Conservation (phyloP, 179 eudicot genomes). For the Camellia oleifera region DNA sequence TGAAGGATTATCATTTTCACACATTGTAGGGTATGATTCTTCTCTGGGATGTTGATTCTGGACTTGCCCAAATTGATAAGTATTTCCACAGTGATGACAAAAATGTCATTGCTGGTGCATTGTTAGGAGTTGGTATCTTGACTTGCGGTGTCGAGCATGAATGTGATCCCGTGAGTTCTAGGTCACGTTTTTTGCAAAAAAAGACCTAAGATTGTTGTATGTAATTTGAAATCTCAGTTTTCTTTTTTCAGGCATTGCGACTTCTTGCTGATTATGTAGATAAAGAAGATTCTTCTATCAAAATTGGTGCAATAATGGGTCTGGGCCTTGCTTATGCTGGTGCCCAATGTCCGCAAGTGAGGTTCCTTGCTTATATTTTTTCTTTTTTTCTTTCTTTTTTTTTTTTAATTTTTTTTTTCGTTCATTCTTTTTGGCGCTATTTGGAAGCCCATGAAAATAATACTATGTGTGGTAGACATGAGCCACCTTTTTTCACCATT, state of each 20-base stretch:
- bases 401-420: too few relatives aligned
- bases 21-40: conserved; percentile 80
- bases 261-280: conserved; percentile 80
- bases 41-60: conserved; percentile 98
- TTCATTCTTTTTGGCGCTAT: not conserved
- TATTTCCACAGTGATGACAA: conserved; percentile 83
- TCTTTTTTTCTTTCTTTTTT: too few relatives aligned
- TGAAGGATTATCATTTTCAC: conserved; percentile 10
- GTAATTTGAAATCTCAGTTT: not conserved
- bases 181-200: not conserved
- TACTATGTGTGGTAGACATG: not conserved
- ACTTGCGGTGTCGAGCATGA: conserved; percentile 81
- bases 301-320: conserved; percentile 98
- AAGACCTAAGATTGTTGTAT: not conserved
- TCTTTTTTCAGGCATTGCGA: conserved; percentile 70
- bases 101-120: conserved; percentile 87
- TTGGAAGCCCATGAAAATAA: not conserved
- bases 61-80: conserved; percentile 94
- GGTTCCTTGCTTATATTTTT: not conserved
- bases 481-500: not conserved
- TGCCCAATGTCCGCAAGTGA: conserved; percentile 68
- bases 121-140: conserved; percentile 92
- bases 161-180: conserved; percentile 79
- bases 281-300: conserved; percentile 81
- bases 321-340: conserved; percentile 95